These are phyloP conservation scores for Lanmaoa pseudosensibilis DNA, from an alignment of 768 basidiomycete species.

Conservation along the genomic window DNA sequence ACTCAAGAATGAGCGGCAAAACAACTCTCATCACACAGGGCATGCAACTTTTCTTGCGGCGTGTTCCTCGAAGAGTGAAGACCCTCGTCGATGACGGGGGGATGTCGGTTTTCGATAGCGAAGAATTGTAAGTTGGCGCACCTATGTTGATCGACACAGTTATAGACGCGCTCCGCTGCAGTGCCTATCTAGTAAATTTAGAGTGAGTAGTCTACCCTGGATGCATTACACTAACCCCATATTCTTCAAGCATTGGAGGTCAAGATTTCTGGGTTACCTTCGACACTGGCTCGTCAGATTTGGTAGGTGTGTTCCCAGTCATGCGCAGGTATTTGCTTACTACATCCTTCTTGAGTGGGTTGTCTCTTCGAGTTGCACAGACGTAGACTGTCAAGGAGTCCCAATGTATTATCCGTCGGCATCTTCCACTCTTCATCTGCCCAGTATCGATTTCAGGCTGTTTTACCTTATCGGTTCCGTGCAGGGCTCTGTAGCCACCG, in stretches of 20 bases:
- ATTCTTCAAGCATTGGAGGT: slow-evolving; percentile 38
- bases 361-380: slow-evolving; percentile 45
- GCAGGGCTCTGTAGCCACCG: slow-evolving; percentile 50
- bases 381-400: slow-evolving; percentile 46
- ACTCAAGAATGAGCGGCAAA: slow-evolving; percentile 16
- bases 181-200: slow-evolving; percentile 43
- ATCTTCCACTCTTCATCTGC: slow-evolving; percentile 33
- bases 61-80: slow-evolving; percentile 20
- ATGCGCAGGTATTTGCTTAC: slow-evolving; percentile 2
- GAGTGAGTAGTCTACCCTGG: slow-evolving; percentile 24
- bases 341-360: slow-evolving; percentile 44
- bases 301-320: slow-evolving; percentile 35
- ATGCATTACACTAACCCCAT: slow-evolving; percentile 1
- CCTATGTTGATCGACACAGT: background rate
- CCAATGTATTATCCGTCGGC: slow-evolving; percentile 38
- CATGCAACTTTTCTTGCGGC: slow-evolving; percentile 23
- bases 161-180: slow-evolving; percentile 12
- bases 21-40: slow-evolving; percentile 22
- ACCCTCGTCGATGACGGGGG: slow-evolving; percentile 20
- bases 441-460: slow-evolving; percentile 42
- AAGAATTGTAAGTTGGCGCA: slow-evolving; percentile 33
- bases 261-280: slow-evolving; percentile 47
- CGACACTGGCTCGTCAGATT: slow-evolving; percentile 60
- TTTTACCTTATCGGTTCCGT: slow-evolving; percentile 55
- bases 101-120: slow-evolving; percentile 30